Conservation (phyloP, 148 eudicot genomes). For the Mesembryanthemum crystallinum region DNA sequence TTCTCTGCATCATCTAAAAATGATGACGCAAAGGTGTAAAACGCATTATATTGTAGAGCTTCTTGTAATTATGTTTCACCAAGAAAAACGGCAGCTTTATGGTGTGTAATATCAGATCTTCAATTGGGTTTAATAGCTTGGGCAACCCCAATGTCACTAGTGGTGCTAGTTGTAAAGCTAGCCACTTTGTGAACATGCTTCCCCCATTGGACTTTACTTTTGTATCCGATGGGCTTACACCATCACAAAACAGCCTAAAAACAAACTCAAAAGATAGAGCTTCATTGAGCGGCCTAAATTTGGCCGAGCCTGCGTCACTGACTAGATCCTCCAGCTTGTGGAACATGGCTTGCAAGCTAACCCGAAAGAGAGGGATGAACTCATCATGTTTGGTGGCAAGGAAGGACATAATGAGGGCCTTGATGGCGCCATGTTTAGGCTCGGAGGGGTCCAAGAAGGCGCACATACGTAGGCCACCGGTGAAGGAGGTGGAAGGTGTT, state of each 20-base stretch:
- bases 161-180: slow-evolving; percentile 45
- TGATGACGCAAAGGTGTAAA: slow-evolving; percentile 26
- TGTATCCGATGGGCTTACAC: slow-evolving; percentile 24
- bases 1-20: slow-evolving; percentile 51
- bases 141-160: slow-evolving; percentile 40
- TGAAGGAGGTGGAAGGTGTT: slow-evolving; percentile 49
- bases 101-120: slow-evolving; percentile 51
- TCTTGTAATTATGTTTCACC: slow-evolving; percentile 43
- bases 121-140: slow-evolving; percentile 39
- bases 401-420: slow-evolving; percentile 31
- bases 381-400: slow-evolving; percentile 24
- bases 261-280: slow-evolving; percentile 47
- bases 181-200: slow-evolving; percentile 37
- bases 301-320: slow-evolving; percentile 6
- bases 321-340: slow-evolving; percentile 32
- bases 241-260: slow-evolving; percentile 41
- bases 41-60: slow-evolving; percentile 43
- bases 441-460: slow-evolving; percentile 66
- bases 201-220: slow-evolving; percentile 37
- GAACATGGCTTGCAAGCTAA: slow-evolving; percentile 28
- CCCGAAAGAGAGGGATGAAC: slow-evolving; percentile 38
- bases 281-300: slow-evolving; percentile 36
- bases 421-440: slow-evolving; percentile 44
- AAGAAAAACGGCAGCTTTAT: slow-evolving; percentile 39
- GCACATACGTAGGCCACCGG: slow-evolving; percentile 56